Evolutionary conservation across 225 moss, liverwort and hornwort genomes (phyloP).

Genomic region (Takakia lepidozioides): DNA sequence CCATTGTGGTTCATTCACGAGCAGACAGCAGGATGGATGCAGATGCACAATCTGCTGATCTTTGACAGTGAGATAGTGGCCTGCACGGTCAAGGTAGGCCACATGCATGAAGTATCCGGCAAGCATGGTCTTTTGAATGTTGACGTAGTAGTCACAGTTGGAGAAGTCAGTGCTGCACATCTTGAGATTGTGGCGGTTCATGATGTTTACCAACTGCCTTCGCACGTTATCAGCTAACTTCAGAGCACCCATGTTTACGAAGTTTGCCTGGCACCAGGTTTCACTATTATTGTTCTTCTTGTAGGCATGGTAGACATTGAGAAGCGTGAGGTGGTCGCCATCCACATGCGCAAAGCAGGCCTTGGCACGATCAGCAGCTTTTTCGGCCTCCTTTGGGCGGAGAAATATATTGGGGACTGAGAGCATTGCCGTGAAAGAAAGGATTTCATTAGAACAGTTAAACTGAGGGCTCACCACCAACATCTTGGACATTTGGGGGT

Average conservation of each 20-base stretch:
- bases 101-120: constrained; percentile 1
- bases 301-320: constrained; percentile 1
- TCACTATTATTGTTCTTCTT: not conserved
- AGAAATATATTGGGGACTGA: not conserved
- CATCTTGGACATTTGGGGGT: constrained; percentile 7
- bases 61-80: not conserved
- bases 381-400: not conserved
- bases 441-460: not conserved
- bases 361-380: not conserved
- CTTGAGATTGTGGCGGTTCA: not conserved
- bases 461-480: constrained; percentile 7
- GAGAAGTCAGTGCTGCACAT: not conserved
- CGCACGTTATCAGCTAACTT: not conserved
- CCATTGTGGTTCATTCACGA: constrained; percentile 99
- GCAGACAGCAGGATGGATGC: not conserved
- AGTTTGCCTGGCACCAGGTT: not conserved
- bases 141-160: not conserved
- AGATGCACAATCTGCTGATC: not conserved
- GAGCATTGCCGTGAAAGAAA: constrained; percentile 1
- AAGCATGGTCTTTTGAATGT: not conserved
- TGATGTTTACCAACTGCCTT: not conserved
- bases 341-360: not conserved
- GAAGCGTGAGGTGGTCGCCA: not conserved
- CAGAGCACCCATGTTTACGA: not conserved
- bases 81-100: not conserved